Base-by-base conservation (phyloP, 306 rosid genomes). In the Pachyrhizus erosus region DNA sequence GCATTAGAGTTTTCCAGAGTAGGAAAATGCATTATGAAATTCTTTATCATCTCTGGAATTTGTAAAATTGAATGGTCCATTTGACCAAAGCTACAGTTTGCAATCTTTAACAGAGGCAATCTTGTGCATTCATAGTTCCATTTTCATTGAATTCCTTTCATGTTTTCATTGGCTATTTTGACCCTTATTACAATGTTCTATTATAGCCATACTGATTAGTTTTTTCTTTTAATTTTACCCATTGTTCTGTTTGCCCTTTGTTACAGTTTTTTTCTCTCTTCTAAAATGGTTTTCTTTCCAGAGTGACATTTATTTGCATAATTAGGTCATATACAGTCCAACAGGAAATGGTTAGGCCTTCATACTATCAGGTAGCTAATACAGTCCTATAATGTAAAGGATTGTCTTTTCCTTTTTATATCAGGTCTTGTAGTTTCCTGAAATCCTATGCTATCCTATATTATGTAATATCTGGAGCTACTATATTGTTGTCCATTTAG, bases 31-130 rank as follows among this genome's bases (percentile, higher is more conserved):
- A 20, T 77, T 34, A 6, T 26, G 5, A 10, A 0, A 17, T 64
- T 24, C 43, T 11, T 21, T 18, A 43, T 45, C 2, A 57, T 75
- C 57, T 76, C 70, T 5, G 5, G 8, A 24, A 17, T 39, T 60
- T 76, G 57, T 42, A 40, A 58, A 76, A 29, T 21, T 61, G 21
- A 76, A 76, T 43, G 27, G 34, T 62, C 21, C 20, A 61, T 76
- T 76, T 61, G 29, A 42, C 8, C 20, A 8, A 76, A 18, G 60
- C 73, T 77, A 69, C 81, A 62, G 45, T 77, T 62, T 77, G 33
- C 43, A 62, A 62, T 62, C 9, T 62, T 61, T 43, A 6, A 61
- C 15, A 27, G 13, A 12, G 48, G 62, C 33, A 64, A 77, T 77
- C n/a, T 45, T 77, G 14, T 64, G 46, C 23, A 0, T 62, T 62